Percentiles rank a stretch among this genome's conserved stretches.
These are phyloP conservation scores for Metschnikowia kofuensis DNA, from an alignment of 805 yeast genomes.

Conservation along the genomic window DNA sequence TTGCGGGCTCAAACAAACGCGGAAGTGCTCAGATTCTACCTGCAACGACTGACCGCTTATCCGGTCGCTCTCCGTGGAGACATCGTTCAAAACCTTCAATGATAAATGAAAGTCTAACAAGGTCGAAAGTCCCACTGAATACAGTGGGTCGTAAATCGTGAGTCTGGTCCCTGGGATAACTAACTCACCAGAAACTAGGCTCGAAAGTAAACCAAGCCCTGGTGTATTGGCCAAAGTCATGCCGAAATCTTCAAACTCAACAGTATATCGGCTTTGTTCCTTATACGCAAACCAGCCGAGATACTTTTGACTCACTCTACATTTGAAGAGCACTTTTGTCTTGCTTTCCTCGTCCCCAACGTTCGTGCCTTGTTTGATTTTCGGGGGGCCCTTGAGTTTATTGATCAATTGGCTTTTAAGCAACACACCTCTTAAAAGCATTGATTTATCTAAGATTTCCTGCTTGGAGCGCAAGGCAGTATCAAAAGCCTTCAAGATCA, in stretches of 20 bases:
- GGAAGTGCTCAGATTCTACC: conserved; percentile 55
- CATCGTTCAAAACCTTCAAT: conserved; percentile 41
- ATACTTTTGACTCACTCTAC: conserved; percentile 30
- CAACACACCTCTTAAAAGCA: conserved; percentile 4
- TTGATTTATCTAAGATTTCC: conserved; percentile 9
- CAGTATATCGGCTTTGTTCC: conserved; percentile 30
- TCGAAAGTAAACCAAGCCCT: not conserved
- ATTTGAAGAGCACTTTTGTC: conserved; percentile 19
- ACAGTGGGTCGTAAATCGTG: conserved; percentile 38
- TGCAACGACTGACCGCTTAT: conserved; percentile 45
- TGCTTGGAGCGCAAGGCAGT: conserved; percentile 8
- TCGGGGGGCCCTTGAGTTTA: too few relatives aligned
- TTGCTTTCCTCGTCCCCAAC: not conserved
- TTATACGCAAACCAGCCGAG: conserved; percentile 33
- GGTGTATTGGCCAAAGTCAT: conserved; percentile 23
- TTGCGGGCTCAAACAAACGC: conserved; percentile 56
- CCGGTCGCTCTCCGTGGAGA: conserved; percentile 14
- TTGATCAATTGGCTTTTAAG: not conserved
- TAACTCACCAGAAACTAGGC: conserved; percentile 38
- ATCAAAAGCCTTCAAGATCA: conserved; percentile 20
- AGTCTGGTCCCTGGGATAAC: conserved; percentile 41
- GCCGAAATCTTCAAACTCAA: conserved; percentile 34
- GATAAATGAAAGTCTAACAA: conserved; percentile 44
- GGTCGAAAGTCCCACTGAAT: conserved; percentile 40
- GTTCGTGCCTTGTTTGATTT: too few relatives aligned